phyloP scores from a whole-genome alignment of 495 filamentous ascomycete genomes.

The Antarctomyces pellizariae region DNA sequence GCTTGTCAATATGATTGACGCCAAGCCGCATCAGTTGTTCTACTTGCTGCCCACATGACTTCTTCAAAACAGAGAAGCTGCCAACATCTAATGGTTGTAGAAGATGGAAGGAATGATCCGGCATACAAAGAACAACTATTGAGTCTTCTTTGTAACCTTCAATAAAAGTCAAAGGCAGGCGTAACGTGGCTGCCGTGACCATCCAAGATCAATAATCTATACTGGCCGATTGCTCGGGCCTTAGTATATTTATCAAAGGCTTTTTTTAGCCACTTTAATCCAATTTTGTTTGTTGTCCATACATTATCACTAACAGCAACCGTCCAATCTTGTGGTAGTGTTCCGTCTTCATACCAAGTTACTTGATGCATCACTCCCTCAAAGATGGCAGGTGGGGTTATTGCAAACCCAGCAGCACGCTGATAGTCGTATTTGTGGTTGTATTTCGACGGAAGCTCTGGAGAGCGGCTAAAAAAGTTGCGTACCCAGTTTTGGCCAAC shows the following conservation, averaged over 20 bases:
- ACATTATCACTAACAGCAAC: slow-evolving; percentile 13
- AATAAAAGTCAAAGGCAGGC: slow-evolving; percentile 11
- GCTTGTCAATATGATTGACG: slow-evolving; percentile 6
- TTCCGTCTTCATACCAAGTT: slow-evolving; percentile 11
- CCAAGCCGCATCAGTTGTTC: background rate
- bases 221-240: slow-evolving; percentile 4
- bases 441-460: background rate
- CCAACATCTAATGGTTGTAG: slow-evolving; percentile 5
- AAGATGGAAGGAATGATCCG: slow-evolving; percentile 3
- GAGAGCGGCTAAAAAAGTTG: slow-evolving; percentile 1
- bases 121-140: slow-evolving; percentile 11
- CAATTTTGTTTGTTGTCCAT: slow-evolving; percentile 15
- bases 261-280: slow-evolving; percentile 8
- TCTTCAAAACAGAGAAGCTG: slow-evolving; percentile 4
- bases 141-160: slow-evolving; percentile 10
- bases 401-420: slow-evolving; percentile 9
- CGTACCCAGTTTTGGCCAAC: slow-evolving; percentile 1
- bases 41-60: slow-evolving; percentile 3
- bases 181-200: slow-evolving; percentile 10
- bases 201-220: slow-evolving; percentile 15
- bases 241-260: slow-evolving; percentile 8
- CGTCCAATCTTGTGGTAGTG: slow-evolving; percentile 11
- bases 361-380: slow-evolving; percentile 11
- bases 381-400: slow-evolving; percentile 17
- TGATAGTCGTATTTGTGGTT: slow-evolving; percentile 9